Evolutionary conservation across 1,139 yeast genomes (phyloP), one percentile per base, ranked within the genome.

Genomic region (Pichia sp.): DNA sequence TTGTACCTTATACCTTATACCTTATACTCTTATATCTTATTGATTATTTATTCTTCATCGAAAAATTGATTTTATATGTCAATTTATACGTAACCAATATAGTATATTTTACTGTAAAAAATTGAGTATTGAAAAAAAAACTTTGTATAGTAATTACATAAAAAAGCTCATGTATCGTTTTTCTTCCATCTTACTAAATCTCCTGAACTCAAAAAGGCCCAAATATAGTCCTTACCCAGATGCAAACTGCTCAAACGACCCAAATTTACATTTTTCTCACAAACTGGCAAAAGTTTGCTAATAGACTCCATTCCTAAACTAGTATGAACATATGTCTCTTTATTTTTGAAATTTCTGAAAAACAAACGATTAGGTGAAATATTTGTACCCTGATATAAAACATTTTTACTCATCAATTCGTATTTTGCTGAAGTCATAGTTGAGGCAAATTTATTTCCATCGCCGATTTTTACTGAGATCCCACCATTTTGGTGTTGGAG

Each of bases 151-250:
- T 20, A 26, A 12, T 37, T 37, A 20, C 30, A 10, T 31, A 48
- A 43, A 29, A 16, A 10, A 28, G 16, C 6, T 12, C 29, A 40
- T 6, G 22, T n/a, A n/a, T 23, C 28, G n/a, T 62, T 62, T 39
- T 63, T 45, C 31, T 39, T 50, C 66, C 67, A 65, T 43, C 68
- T 67, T 40, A 76, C 67, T 11, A 76, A 59, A 58, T 78, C 83
- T 2, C 83, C 83, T 37, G 70, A 71, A 41, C 70, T 68, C 3
- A 73, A 70, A 59, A 71, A 73, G 26, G 75, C 69, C 82, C 81
- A 77, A 40, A 77, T 66, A 43, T 62, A 64, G 23, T 51, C 49
- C 2, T 63, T 55, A 39, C 69, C 74, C 35, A 74, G 58, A 48
- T 65, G 63, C 31, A 74, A 59, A 3, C 74, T 73, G 41, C 70